These are phyloP conservation scores for Parachaetomium inaequale DNA, from an alignment of 495 filamentous ascomycete genomes.

Conservation along the genomic window DNA sequence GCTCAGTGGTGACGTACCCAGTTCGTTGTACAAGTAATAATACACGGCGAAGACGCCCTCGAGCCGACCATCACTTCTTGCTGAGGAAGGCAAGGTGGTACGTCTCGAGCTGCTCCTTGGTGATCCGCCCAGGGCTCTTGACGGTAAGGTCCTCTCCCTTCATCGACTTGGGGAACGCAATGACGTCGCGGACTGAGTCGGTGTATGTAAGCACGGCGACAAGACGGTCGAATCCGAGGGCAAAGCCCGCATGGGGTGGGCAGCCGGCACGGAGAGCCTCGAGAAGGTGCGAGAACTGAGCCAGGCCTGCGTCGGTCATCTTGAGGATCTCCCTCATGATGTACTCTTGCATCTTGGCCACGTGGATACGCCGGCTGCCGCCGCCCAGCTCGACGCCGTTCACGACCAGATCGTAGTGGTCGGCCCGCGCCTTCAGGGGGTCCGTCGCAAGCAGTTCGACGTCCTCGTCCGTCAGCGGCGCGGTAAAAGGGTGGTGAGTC, in stretches of 20 bases:
- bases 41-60: background rate
- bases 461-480: constrained; percentile 69
- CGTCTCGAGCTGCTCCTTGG: constrained; percentile 57
- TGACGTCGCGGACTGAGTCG: constrained; percentile 80
- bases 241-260: constrained; percentile 95
- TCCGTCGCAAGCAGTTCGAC: constrained; percentile 68
- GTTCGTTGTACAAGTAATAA: constrained; percentile 4
- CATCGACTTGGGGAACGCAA: constrained; percentile 91
- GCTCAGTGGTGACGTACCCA: background rate
- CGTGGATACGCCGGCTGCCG: constrained; percentile 88
- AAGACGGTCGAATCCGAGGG: constrained; percentile 86
- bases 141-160: constrained; percentile 83
- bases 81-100: constrained; percentile 58
- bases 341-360: constrained; percentile 77
- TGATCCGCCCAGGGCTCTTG: constrained; percentile 64
- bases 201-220: constrained; percentile 75
- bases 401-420: constrained; percentile 92
- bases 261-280: constrained; percentile 80
- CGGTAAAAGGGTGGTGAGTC: constrained; percentile 96
- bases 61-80: background rate
- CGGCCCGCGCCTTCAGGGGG: constrained; percentile 67
- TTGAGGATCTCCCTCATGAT: constrained; percentile 78
- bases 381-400: constrained; percentile 95
- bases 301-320: constrained; percentile 57
- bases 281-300: constrained; percentile 79